Percentiles rank a stretch among this genome's conserved stretches.
These are phyloP conservation scores for Ballota nigra DNA, from an alignment of 257 asterid genomes.

Conservation along the genomic window DNA sequence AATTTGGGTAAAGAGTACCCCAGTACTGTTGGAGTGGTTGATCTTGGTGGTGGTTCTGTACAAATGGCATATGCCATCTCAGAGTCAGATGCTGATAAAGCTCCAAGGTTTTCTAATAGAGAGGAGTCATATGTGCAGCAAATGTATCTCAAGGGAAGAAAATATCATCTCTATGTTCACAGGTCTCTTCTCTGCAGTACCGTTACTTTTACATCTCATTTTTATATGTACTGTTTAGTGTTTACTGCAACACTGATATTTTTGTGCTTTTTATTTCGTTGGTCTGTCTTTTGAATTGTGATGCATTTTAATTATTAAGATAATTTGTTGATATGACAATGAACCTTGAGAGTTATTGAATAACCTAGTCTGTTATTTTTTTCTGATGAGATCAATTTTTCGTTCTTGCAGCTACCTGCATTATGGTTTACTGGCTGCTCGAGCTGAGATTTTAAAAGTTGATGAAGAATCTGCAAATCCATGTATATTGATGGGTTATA, in stretches of 20 bases:
- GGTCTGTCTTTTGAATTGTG: not conserved
- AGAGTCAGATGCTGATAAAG: no score
- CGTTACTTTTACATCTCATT: no score
- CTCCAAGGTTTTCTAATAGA: no score
- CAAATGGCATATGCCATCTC: no score
- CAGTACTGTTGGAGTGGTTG: no score
- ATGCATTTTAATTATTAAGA: not conserved
- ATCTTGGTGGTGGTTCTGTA: no score
- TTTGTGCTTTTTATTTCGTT: not conserved
- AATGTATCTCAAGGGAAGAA: no score
- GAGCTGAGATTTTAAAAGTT: conserved; percentile 70
- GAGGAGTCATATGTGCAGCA: no score
- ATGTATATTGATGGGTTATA: conserved; percentile 31
- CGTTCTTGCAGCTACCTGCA: conserved; percentile 62
- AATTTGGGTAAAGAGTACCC: no score
- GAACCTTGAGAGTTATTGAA: not conserved
- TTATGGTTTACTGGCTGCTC: conserved; percentile 77
- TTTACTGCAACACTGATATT: not conserved
- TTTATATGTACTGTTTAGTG: no score
- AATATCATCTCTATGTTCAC: no score
- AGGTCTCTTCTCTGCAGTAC: no score
- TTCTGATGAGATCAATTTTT: not conserved
- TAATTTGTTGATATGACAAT: not conserved
- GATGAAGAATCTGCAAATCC: conserved; percentile 52
- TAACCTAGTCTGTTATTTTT: not conserved